A percentile compares a stretch with the other conserved stretches of the same genome.
phyloP scores from a whole-genome alignment of 2,329 filamentous ascomycete genomes.

The Penicillium sp. region DNA sequence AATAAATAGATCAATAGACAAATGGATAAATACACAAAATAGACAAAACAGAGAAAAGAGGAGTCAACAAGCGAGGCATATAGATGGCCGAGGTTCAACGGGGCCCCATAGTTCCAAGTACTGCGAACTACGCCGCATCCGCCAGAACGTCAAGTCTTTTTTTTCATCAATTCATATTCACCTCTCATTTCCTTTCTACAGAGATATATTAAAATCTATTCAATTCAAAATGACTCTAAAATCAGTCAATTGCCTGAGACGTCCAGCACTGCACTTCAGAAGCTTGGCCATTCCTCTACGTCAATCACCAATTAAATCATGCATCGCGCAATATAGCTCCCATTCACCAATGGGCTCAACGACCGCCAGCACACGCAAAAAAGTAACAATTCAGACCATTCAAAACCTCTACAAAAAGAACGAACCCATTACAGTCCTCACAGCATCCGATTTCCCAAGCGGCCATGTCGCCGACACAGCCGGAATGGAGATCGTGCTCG shows the following conservation, averaged over 20 bases:
- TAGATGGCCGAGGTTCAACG: slow-evolving; percentile 4
- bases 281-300: neutral
- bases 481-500: slow-evolving; percentile 87
- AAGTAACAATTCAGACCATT: slow-evolving; percentile 78
- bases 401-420: slow-evolving; percentile 71
- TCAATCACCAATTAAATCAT: slow-evolving; percentile 9
- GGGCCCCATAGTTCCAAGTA: neutral
- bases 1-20: too few relatives aligned
- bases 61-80: neutral
- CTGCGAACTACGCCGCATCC: slow-evolving; percentile 16
- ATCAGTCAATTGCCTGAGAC: neutral
- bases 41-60: neutral
- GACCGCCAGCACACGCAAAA: slow-evolving; percentile 60
- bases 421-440: slow-evolving; percentile 89
- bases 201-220: neutral
- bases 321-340: slow-evolving; percentile 61
- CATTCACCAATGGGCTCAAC: slow-evolving; percentile 65
- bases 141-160: slow-evolving; percentile 7
- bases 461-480: slow-evolving; percentile 86
- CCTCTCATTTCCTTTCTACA: neutral
- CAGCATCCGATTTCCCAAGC: slow-evolving; percentile 92
- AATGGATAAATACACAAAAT: neutral
- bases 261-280: neutral
- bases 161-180: neutral
- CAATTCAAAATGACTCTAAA: neutral